Evolutionary conservation across 2,329 filamentous ascomycete genomes (phyloP), one percentile per base, ranked within the genome.

Genomic region (Colletotrichum godetiae): DNA sequence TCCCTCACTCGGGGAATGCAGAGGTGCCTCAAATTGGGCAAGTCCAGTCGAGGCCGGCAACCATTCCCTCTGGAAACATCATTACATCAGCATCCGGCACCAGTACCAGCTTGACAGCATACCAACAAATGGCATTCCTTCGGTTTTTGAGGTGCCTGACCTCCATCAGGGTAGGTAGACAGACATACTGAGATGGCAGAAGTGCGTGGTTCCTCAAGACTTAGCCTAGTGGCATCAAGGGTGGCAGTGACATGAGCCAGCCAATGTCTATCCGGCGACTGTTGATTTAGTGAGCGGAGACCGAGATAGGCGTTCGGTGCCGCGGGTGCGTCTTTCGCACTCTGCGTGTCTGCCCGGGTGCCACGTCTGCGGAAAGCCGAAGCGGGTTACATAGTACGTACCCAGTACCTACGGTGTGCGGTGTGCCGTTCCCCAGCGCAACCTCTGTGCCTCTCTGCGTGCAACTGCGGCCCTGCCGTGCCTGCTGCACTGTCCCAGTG

Each of bases 341-440:
- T 49, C 15, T 42, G 59, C 35, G n/a, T 33, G 57, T 49, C 33
- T 59, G 57, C 57, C 42, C n/a, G 66, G 35, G 59, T 73, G 70
- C 55, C 70, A 73, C 70, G 70, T 73, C 60, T 64, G 58, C 60
- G 55, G 67, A 73, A 73, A 65, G 46, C 70, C 67, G 70, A 73
- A 46, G 55, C 42, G 27, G 56, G 63, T 4, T 29, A 29, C 27
- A 29, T 4, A 29, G 27, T 71, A 71, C 68, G 68, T 71, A 72
- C 60, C 31, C 29, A 33, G 29, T 49, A 31, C 55, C 15, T 42
- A 42, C 37, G 37, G 37, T 42, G 37, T 42, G 37, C 37, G 6
- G 37, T 42, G 37, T 19, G 37, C 37, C 37, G 37, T 42, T 42
- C 37, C 37, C 37, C 37, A 19, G 37, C 37, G 37, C 37, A 42